phyloP scores from a whole-genome alignment of 2,329 filamentous ascomycete species.

The Metarhizium album region DNA sequence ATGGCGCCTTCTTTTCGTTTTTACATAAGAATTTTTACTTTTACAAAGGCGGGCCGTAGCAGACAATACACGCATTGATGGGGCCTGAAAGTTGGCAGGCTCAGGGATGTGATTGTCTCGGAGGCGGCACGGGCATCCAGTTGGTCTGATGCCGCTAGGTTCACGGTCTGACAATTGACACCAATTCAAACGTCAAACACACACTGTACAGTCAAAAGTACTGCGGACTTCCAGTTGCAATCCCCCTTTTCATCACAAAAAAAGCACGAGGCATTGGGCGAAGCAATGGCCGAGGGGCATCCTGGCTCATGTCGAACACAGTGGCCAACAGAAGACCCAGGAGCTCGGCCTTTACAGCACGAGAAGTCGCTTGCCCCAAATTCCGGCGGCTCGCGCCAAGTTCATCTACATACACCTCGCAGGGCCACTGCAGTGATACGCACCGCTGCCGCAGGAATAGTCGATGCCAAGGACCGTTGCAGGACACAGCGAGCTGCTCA shows the following conservation, averaged over 20 bases:
- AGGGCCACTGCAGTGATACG: not conserved
- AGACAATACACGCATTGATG: not conserved
- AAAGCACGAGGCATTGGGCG: not conserved
- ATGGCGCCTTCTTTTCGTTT: not conserved
- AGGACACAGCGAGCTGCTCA: too few relatives aligned
- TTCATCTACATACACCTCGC: not conserved
- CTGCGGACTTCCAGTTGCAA: not conserved
- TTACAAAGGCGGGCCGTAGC: not conserved
- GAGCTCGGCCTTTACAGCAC: not conserved
- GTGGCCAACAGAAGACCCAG: not conserved
- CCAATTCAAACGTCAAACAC: not conserved
- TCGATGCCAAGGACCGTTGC: not conserved
- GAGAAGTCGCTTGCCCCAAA: not conserved
- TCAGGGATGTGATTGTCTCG: not conserved
- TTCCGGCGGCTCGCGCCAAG: not conserved
- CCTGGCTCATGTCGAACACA: not conserved
- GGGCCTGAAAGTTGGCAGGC: not conserved
- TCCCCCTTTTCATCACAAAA: not conserved
- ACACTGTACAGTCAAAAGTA: not conserved
- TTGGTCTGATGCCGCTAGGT: not conserved
- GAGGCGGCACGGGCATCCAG: not conserved
- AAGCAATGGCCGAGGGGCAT: not conserved
- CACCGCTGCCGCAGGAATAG: not conserved
- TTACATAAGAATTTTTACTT: not conserved
- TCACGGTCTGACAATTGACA: not conserved